Evolutionary conservation across 345 rosid genomes (phyloP).

Genomic region (Arabidopsis arenosa): DNA sequence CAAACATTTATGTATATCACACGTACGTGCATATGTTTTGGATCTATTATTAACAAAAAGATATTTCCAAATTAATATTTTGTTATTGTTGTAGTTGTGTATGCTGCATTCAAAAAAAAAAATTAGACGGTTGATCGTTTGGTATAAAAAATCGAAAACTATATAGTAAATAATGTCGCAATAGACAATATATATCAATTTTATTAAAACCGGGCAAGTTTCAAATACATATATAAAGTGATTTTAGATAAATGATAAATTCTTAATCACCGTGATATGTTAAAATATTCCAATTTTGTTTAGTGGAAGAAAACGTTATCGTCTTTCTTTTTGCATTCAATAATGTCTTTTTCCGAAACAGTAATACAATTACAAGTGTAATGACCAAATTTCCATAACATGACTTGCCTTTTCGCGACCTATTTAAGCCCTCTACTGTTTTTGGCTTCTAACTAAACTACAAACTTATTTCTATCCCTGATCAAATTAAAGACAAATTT

Average conservation of each 20-base stretch:
- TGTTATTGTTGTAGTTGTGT: background rate
- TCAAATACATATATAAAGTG: background rate
- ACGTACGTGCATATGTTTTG: slow-evolving; percentile 29
- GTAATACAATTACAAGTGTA: slow-evolving; percentile 26
- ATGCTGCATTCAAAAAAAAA: background rate
- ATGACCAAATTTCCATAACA: slow-evolving; percentile 21
- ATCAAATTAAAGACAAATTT: slow-evolving; percentile 29
- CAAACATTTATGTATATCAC: slow-evolving; percentile 5
- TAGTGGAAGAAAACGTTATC: slow-evolving; percentile 13
- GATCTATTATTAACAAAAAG: slow-evolving; percentile 18
- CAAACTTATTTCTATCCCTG: slow-evolving; percentile 28
- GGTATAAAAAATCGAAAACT: background rate
- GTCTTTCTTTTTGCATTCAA: background rate
- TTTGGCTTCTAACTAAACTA: slow-evolving; percentile 36
- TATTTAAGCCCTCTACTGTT: slow-evolving; percentile 36
- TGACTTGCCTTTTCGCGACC: slow-evolving; percentile 40
- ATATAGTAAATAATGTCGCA: background rate
- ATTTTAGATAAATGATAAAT: background rate
- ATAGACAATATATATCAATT: background rate
- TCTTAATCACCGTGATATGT: background rate
- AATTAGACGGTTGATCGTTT: background rate
- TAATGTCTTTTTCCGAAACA: background rate
- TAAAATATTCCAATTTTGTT: background rate
- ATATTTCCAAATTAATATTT: slow-evolving; percentile 1
- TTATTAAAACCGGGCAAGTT: too few relatives aligned